A percentile compares a stretch with the other conserved stretches of the same genome.
Evolutionary conservation across 2,329 filamentous ascomycete species (phyloP).

Genomic region (Trichoderma sp.): DNA sequence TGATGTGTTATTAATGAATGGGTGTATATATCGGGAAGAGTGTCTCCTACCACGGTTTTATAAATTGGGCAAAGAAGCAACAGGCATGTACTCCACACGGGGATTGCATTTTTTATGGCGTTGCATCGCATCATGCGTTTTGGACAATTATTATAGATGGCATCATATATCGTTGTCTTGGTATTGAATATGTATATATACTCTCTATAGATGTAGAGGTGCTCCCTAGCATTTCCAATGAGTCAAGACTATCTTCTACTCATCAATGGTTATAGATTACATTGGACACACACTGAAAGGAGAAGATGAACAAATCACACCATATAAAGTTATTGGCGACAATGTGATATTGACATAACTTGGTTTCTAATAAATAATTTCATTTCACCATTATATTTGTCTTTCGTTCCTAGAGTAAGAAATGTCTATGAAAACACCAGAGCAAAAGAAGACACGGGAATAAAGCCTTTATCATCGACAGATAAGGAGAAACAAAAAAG

Average conservation of each 20-base stretch:
- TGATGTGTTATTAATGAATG: not conserved
- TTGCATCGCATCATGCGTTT: not conserved
- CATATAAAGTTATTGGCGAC: not conserved
- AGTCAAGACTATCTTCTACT: not conserved
- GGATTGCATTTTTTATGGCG: slow-evolving; percentile 7
- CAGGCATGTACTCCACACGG: slow-evolving; percentile 8
- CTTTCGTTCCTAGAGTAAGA: not conserved
- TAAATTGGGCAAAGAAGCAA: slow-evolving; percentile 2
- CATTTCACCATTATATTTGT: not conserved
- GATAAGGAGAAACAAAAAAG: not conserved
- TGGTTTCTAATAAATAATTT: not conserved
- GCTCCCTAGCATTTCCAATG: not conserved
- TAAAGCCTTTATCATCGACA: not conserved
- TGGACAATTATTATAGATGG: slow-evolving; percentile 5
- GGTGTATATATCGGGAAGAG: slow-evolving; percentile 4
- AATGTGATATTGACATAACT: not conserved
- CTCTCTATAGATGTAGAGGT: not conserved
- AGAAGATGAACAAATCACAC: not conserved
- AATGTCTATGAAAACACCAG: not conserved
- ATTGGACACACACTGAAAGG: not conserved
- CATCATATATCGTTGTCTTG: not conserved
- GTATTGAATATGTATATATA: not conserved
- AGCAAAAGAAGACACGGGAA: not conserved
- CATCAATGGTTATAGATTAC: not conserved
- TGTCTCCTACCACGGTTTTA: not conserved